A percentile compares a stretch with the other conserved stretches of the same genome.
Conservation (phyloP, 768 basidiomycete genomes). For the Podaxis pistillaris region DNA sequence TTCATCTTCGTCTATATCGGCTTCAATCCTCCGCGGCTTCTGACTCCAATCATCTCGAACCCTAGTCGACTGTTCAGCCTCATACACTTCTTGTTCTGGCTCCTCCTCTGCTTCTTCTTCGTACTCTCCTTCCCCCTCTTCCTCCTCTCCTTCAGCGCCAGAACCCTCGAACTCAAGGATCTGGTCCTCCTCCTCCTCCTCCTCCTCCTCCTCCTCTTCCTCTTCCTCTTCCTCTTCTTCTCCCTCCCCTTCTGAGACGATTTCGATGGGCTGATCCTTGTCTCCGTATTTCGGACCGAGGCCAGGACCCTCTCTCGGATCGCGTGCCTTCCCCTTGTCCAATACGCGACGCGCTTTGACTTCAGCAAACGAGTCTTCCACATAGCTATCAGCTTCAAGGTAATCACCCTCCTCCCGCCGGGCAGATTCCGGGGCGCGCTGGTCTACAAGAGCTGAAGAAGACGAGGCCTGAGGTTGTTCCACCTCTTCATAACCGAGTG, state of each 20-base stretch:
- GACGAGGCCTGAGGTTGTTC: conserved; percentile 10
- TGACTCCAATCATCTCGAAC: conserved; percentile 10
- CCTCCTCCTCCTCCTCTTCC: too few relatives aligned
- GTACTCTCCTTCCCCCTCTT: conserved; percentile 19
- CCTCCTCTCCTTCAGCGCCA: conserved; percentile 20
- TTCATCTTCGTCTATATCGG: not conserved
- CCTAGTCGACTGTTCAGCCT: conserved; percentile 19
- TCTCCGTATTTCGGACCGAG: conserved; percentile 35
- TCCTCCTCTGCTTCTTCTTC: conserved; percentile 21
- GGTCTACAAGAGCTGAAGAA: not conserved
- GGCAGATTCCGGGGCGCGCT: not conserved
- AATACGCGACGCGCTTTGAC: conserved; percentile 42
- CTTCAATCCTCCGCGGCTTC: conserved; percentile 1
- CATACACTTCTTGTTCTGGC: conserved; percentile 13
- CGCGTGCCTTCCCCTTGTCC: conserved; percentile 59
- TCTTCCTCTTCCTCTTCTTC: conserved; percentile 29
- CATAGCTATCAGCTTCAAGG: conserved; percentile 30
- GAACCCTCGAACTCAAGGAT: conserved; percentile 11
- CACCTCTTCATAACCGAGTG: conserved; percentile 50
- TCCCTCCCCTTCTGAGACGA: conserved; percentile 30
- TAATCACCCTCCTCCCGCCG: conserved; percentile 15
- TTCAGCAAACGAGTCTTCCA: conserved; percentile 58
- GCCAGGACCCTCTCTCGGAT: conserved; percentile 59
- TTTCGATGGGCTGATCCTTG: conserved; percentile 46
- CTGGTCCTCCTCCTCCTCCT: conserved; percentile 17